These are phyloP conservation scores for grape (Vitis vinifera) DNA, from an alignment of 164 flowering plant species.

Conservation along the genomic window DNA sequence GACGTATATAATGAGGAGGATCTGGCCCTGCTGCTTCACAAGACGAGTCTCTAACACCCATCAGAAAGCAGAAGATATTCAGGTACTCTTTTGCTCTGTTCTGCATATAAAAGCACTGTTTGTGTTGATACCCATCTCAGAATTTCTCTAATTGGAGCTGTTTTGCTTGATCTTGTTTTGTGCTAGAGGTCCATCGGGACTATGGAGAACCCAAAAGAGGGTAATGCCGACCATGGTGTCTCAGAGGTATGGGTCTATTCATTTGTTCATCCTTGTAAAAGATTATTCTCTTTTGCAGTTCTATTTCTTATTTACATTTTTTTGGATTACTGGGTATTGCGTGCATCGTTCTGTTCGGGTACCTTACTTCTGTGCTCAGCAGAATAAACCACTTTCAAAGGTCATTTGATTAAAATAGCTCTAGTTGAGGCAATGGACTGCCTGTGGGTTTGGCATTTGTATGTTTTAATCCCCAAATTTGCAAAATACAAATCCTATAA, in stretches of 20 bases:
- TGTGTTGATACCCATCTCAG: slow-evolving; percentile 4
- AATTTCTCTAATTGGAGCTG: background rate
- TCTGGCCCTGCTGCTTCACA: slow-evolving; percentile 33
- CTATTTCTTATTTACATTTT: background rate
- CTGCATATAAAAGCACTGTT: background rate
- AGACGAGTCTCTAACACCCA: slow-evolving; percentile 20
- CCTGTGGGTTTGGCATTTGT: background rate
- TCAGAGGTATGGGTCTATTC: slow-evolving; percentile 21
- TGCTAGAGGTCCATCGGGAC: slow-evolving; percentile 18
- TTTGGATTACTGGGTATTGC: background rate
- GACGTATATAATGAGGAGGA: slow-evolving; percentile 42
- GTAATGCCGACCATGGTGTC: slow-evolving; percentile 12
- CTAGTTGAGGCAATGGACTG: background rate
- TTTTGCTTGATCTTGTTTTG: slow-evolving; percentile 1
- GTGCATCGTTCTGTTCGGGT: background rate
- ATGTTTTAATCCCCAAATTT: background rate
- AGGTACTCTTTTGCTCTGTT: slow-evolving; percentile 20
- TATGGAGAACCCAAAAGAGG: slow-evolving; percentile 30
- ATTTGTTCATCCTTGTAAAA: background rate
- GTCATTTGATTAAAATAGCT: background rate
- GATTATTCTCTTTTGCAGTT: background rate
- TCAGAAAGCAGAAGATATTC: slow-evolving; percentile 14
- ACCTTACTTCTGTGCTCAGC: too few relatives aligned
- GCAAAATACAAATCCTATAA: background rate
- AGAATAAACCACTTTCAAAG: background rate